Percentiles rank a stretch among this genome's conserved stretches.
Evolutionary conservation across 1,139 yeast genomes (phyloP).

Genomic region (Suhomyces yuchorum): DNA sequence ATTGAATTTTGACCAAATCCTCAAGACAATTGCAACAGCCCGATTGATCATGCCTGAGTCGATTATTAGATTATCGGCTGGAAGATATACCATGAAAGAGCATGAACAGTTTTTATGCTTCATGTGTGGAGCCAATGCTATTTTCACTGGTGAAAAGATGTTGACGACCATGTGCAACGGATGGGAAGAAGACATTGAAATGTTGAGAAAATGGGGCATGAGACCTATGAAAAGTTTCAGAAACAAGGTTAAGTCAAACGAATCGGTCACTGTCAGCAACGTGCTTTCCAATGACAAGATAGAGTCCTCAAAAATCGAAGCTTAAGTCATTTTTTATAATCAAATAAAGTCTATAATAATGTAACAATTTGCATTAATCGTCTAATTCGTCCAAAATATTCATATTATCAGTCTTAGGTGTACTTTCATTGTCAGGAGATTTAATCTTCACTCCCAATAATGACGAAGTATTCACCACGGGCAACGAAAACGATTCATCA

Average conservation of each 20-base stretch:
- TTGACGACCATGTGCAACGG: conserved; percentile 82
- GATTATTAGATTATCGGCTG: conserved; percentile 77
- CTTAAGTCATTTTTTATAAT: background rate
- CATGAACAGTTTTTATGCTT: conserved; percentile 74
- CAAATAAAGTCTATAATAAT: background rate
- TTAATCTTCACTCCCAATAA: conserved; percentile 15
- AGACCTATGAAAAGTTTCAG: conserved; percentile 58
- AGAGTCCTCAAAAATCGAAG: background rate
- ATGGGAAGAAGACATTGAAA: conserved; percentile 76
- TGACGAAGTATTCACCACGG: conserved; percentile 26
- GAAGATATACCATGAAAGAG: conserved; percentile 79
- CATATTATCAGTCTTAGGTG: conserved; percentile 14
- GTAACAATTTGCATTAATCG: conserved; percentile 5
- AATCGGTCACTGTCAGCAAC: background rate
- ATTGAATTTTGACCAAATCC: conserved; percentile 59
- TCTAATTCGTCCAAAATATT: conserved; percentile 20
- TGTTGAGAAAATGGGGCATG: conserved; percentile 73
- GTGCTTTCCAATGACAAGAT: background rate
- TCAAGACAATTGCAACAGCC: conserved; percentile 76
- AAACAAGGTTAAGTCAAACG: background rate
- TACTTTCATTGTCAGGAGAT: conserved; percentile 11
- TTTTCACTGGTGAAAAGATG: conserved; percentile 82
- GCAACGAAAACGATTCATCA: conserved; percentile 38
- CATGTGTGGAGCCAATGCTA: conserved; percentile 78
- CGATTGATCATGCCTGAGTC: conserved; percentile 72